Percentiles rank a stretch among this genome's conserved stretches.
Evolutionary conservation across 352 stramenopile genomes (phyloP).

Genomic region (Phytophthora pinifolia): DNA sequence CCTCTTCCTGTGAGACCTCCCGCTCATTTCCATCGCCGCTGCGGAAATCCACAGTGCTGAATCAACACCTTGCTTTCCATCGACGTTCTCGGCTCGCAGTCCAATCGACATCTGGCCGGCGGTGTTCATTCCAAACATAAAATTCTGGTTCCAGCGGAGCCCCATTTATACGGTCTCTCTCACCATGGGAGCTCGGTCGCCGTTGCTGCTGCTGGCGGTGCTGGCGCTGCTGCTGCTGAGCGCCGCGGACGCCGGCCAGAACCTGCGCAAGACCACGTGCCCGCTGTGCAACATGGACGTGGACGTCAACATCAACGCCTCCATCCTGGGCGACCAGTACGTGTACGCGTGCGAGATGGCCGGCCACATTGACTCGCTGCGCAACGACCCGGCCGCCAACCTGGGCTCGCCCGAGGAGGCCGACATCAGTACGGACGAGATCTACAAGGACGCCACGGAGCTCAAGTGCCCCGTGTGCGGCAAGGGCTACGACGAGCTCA

Average conservation of each 20-base stretch:
- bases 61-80: constrained; percentile 13
- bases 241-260: constrained; percentile 37
- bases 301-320: constrained; percentile 55
- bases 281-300: constrained; percentile 64
- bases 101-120: constrained; percentile 9
- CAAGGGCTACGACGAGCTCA: constrained; percentile 60
- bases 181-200: constrained; percentile 18
- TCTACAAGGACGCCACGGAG: constrained; percentile 63
- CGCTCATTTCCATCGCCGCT: constrained; percentile 18
- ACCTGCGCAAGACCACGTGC: constrained; percentile 56
- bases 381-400: constrained; percentile 63
- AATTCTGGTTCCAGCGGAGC: constrained; percentile 4
- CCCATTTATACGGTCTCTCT: constrained; percentile 22
- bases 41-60: neutral
- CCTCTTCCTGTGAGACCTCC: no score
- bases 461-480: constrained; percentile 68
- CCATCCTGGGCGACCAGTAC: constrained; percentile 68
- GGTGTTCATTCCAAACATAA: constrained; percentile 7
- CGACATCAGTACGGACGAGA: constrained; percentile 63
- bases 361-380: constrained; percentile 73
- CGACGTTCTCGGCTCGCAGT: neutral
- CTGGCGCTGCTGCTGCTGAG: constrained; percentile 29
- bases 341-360: constrained; percentile 87
- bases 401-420: constrained; percentile 40
- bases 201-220: constrained; percentile 25